Percentiles rank a stretch among this genome's conserved stretches.
These are phyloP conservation scores for Fusarium neocosmosporiellum DNA, from an alignment of 2,329 filamentous ascomycete genomes.

Conservation along the genomic window DNA sequence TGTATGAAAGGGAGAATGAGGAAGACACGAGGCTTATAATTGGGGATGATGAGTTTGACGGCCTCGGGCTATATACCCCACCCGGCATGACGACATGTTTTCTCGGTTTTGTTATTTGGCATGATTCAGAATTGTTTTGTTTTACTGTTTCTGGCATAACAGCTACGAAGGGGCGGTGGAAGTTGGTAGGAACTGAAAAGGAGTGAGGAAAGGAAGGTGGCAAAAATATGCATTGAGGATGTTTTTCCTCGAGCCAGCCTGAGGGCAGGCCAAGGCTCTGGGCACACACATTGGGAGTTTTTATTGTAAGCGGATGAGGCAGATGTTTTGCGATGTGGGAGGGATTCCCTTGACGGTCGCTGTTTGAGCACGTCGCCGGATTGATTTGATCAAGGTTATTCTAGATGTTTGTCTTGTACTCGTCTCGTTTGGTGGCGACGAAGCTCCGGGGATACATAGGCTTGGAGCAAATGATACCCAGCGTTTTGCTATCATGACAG, in stretches of 20 bases:
- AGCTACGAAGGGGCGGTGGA: constrained; percentile 1
- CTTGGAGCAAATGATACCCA: constrained; percentile 45
- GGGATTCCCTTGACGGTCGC: constrained; percentile 21
- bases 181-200: constrained; percentile 20
- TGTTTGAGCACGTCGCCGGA: constrained; percentile 14
- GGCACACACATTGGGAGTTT: constrained; percentile 22
- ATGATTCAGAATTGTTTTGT: constrained; percentile 19
- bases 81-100: constrained; percentile 37
- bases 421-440: constrained; percentile 21
- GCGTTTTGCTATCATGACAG: constrained; percentile 31
- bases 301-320: constrained; percentile 6
- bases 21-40: constrained; percentile 25
- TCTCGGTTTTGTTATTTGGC: constrained; percentile 13
- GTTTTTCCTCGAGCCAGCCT: constrained; percentile 17
- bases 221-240: constrained; percentile 19
- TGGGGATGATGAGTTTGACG: constrained; percentile 12
- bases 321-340: constrained; percentile 26
- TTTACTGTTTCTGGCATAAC: constrained; percentile 27
- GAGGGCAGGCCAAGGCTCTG: constrained; percentile 6
- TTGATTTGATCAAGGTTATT: constrained; percentile 1
- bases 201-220: constrained; percentile 7
- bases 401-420: constrained; percentile 28
- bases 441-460: constrained; percentile 31
- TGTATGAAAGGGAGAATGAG: constrained; percentile 4
- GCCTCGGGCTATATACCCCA: constrained; percentile 47